Evolutionary conservation across 2,329 filamentous ascomycete species (phyloP), one percentile per base, ranked within the genome.

Genomic region (Botrytis elliptica): DNA sequence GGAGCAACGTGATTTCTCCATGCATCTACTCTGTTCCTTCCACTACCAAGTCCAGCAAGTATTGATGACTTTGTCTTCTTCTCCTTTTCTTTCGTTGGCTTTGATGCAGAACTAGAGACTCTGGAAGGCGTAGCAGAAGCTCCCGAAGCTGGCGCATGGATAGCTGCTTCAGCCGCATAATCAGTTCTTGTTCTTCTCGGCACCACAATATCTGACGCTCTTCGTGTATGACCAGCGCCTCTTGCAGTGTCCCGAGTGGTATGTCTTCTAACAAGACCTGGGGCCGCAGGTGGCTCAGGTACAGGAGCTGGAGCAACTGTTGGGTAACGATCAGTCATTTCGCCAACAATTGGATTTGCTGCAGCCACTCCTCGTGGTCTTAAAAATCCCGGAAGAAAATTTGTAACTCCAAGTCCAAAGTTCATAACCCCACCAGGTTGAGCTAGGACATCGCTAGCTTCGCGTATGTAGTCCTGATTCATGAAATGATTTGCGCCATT

Each of bases 401-500:
- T 80, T 10, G 81, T 82, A 16, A 81, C 79, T 42, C 78, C 78
- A 20, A 77, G 78, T 18, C 81, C 82, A 60, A 81, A 78, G 29
- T 79, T 78, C 52, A 80, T 80, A 67, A 78, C 78, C 3, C 79
- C 80, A 33, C 36, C 46, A 25, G 71, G 71, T 10, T 68, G 63
- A 22, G 79, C 79, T n/a, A 83, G 69, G 3, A 81, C 79, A 68
- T 82, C 80, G 6, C 80, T 77, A 10, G 81, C 81, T n/a, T 79
- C 79, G 46, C 82, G 79, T 25, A 85, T 79, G 74, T 89, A 90
- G 75, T 89, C 84, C 42, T 91, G 88, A 74, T 90, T 90, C 85
- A 90, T 86, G 78, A 89, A 88, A 77, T 91, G 88, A 22, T 83
- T 85, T 1, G 84, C 84, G 20, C 85, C 83, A 74, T 89, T 89